Base-by-base conservation (phyloP, 139 green algal genomes). In the Tetratostichococcus sp. region DNA sequence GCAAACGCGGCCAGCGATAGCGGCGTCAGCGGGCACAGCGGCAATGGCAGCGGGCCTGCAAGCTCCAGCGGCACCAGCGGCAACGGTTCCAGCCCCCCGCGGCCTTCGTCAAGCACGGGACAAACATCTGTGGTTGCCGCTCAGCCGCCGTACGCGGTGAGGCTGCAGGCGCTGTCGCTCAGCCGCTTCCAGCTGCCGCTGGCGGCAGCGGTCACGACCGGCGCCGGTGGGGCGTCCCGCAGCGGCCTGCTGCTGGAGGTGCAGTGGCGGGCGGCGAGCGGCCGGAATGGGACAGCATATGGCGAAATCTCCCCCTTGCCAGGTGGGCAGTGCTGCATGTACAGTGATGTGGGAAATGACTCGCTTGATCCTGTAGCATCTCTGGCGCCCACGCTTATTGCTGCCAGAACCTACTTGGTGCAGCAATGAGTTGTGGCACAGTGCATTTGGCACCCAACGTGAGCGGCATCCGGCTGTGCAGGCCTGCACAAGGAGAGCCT, bases 271-370 rank as follows among this genome's bases (percentile, higher is more conserved):
- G 70, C 11, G 26, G 67, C 57, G 1, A 66, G 70, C 71, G 79
- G 72, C n/a, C 62, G 8, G 23, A 4, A 6, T 34, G 75, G 67
- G 35, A 30, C 50, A n/a, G 90, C 85, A 16, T 30, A 89, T 57
- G 91, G 92, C 1, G 93, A 98, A 77, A 80, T 90, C 22, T 85
- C 94, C 0, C 94, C 95, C 1, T 83, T 99, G 70, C 88, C 88
- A 28, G 76, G 76, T 81, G 31, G 14, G 28, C 3, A 34, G 62
- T 5, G 22, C 4, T 23, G 6, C 34, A 26, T 34, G 26, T 68
- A 3, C 26, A 35, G n/a, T 3, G n/a, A 14, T 34, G 30, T 32
- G 26, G n/a, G 23, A 66, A n/a, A n/a, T n/a, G n/a, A n/a, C n/a
- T n/a, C n/a, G n/a, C n/a, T n/a, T n/a, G n/a, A n/a, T n/a, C n/a